These are phyloP conservation scores for Multifurca ochricompacta DNA, from an alignment of 768 basidiomycete species.

Conservation along the genomic window DNA sequence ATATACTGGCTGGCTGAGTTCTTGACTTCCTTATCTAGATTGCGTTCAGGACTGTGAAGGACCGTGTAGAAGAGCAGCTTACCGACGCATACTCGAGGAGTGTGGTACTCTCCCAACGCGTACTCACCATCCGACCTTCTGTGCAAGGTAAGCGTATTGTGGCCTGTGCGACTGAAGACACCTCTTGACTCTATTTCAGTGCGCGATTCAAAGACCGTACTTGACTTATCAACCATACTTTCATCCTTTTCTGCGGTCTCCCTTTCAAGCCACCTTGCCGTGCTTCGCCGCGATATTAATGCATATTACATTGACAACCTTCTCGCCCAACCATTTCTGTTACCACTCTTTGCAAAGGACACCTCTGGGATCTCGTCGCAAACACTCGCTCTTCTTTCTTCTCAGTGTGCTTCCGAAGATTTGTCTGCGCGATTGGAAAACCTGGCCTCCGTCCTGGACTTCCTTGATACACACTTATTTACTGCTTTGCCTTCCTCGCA, in stretches of 20 bases:
- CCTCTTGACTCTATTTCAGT: constrained; percentile 34
- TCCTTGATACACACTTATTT: constrained; percentile 53
- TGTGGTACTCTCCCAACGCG: constrained; percentile 42
- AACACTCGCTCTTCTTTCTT: constrained; percentile 41
- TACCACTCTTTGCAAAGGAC: constrained; percentile 31
- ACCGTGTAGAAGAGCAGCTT: constrained; percentile 63
- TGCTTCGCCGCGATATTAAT: constrained; percentile 57
- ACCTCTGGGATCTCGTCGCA: constrained; percentile 32
- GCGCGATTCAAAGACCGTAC: constrained; percentile 41
- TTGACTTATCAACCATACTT: constrained; percentile 49
- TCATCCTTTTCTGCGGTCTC: constrained; percentile 49
- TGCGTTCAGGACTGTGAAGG: constrained; percentile 45
- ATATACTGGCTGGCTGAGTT: neutral
- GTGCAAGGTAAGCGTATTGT: constrained; percentile 41
- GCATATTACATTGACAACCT: constrained; percentile 51
- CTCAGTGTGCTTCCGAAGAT: constrained; percentile 35
- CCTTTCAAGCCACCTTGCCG: constrained; percentile 47
- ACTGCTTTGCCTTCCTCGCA: constrained; percentile 45
- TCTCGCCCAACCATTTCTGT: constrained; percentile 44
- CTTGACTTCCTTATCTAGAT: constrained; percentile 32
- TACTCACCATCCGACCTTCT: constrained; percentile 42
- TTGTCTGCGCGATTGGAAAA: constrained; percentile 42
- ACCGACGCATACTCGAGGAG: constrained; percentile 59
- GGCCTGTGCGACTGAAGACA: neutral
- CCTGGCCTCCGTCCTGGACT: constrained; percentile 50